phyloP scores from a whole-genome alignment of 257 asterid genomes.

The Solanum acaule region DNA sequence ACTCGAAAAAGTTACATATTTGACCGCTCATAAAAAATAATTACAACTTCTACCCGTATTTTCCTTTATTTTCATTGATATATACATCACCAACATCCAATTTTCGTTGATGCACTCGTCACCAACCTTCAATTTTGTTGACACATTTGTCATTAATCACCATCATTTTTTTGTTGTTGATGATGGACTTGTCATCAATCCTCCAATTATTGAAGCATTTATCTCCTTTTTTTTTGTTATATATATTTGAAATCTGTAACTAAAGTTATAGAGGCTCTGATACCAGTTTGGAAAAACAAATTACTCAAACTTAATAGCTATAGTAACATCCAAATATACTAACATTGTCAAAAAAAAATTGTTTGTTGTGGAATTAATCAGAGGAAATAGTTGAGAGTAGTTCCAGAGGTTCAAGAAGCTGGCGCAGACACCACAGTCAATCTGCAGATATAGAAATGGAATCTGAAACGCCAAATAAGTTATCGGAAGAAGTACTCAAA shows the following conservation, averaged over 20 bases:
- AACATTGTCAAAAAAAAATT: not conserved
- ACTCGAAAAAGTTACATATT: not conserved
- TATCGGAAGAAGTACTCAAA: slow-evolving; percentile 67
- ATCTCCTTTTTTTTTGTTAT: too few species aligned
- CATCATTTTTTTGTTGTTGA: too few species aligned
- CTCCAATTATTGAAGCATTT: too few species aligned
- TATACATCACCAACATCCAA: not conserved
- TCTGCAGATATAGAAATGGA: slow-evolving; percentile 23
- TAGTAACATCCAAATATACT: not conserved
- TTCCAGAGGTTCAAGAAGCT: slow-evolving; percentile 31
- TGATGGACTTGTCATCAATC: too few species aligned
- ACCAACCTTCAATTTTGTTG: not conserved
- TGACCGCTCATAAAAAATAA: not conserved
- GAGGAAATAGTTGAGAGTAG: slow-evolving; percentile 26
- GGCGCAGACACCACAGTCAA: slow-evolving; percentile 9
- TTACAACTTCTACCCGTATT: not conserved
- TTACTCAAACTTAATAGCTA: not conserved
- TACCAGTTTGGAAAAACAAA: not conserved
- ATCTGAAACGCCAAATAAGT: slow-evolving; percentile 45
- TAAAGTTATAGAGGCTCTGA: not conserved
- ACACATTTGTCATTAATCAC: too few species aligned
- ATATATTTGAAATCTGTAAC: not conserved
- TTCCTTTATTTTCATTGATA: not conserved
- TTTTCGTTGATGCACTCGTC: not conserved
- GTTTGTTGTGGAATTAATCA: slow-evolving; percentile 9